These are phyloP conservation scores for Porcisia deanei DNA, from an alignment of 208 protist genomes.

Conservation along the genomic window DNA sequence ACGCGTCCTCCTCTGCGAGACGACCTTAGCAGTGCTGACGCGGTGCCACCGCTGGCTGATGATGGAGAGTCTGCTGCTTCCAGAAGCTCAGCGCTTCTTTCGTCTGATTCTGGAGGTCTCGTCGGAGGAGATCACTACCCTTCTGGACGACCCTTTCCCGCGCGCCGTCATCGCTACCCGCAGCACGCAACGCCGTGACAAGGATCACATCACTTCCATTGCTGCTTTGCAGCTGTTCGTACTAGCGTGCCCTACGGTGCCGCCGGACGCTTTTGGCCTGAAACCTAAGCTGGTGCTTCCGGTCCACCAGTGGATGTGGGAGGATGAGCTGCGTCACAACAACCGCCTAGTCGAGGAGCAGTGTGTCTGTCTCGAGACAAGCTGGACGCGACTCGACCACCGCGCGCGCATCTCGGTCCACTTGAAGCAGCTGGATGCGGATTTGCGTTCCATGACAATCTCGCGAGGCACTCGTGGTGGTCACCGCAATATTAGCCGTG, in stretches of 20 bases:
- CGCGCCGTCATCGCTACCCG: constrained; percentile 37
- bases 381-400: constrained; percentile 37
- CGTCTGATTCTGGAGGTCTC: constrained; percentile 57
- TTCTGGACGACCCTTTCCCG: constrained; percentile 83
- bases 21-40: constrained; percentile 52
- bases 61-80: constrained; percentile 49
- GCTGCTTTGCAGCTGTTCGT: constrained; percentile 79
- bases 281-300: constrained; percentile 78
- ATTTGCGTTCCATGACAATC: constrained; percentile 80
- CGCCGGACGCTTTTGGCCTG: constrained; percentile 67
- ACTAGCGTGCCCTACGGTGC: constrained; percentile 69
- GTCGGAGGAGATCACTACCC: constrained; percentile 49
- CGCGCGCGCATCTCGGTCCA: constrained; percentile 45
- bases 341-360: constrained; percentile 71
- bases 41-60: constrained; percentile 54
- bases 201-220: constrained; percentile 85
- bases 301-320: constrained; percentile 89
- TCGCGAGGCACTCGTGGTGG: constrained; percentile 32
- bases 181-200: constrained; percentile 70
- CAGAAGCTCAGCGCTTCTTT: constrained; percentile 73
- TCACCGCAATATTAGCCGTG: constrained; percentile 69
- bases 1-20: constrained; percentile 77
- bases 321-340: constrained; percentile 86
- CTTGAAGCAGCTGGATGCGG: constrained; percentile 50
- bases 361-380: constrained; percentile 68